Conservation (phyloP, 257 asterid species). For the Vinca minor region DNA sequence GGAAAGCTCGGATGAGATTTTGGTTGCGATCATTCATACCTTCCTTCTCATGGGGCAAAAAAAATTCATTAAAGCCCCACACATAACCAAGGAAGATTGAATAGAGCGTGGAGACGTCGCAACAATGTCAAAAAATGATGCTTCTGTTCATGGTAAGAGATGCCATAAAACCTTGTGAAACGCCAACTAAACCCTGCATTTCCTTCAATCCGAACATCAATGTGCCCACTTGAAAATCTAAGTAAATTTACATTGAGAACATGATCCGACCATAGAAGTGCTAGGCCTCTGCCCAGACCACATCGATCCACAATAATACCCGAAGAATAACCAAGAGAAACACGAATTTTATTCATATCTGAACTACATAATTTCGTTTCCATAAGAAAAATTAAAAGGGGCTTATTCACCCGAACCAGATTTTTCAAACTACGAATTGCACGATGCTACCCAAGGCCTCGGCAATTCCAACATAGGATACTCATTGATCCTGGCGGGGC, state of each 20-base stretch:
- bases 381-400: no score
- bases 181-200: neutral
- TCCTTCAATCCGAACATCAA: neutral
- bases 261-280: neutral
- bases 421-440: no score
- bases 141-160: neutral
- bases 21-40: no score
- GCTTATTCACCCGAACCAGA: no score
- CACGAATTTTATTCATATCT: no score
- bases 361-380: no score
- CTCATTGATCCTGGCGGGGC: no score
- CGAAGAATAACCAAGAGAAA: no score
- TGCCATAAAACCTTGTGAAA: neutral
- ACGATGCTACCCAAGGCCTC: no score
- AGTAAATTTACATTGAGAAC: no score
- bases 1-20: no score
- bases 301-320: neutral
- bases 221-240: neutral
- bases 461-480: no score
- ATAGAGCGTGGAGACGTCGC: neutral
- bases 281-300: neutral
- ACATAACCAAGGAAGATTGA: neutral
- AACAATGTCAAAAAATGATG: neutral
- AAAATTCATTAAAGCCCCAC: neutral
- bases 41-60: neutral